phyloP scores from a whole-genome alignment of 495 filamentous ascomycete genomes.

The Talaromyces adpressus region DNA sequence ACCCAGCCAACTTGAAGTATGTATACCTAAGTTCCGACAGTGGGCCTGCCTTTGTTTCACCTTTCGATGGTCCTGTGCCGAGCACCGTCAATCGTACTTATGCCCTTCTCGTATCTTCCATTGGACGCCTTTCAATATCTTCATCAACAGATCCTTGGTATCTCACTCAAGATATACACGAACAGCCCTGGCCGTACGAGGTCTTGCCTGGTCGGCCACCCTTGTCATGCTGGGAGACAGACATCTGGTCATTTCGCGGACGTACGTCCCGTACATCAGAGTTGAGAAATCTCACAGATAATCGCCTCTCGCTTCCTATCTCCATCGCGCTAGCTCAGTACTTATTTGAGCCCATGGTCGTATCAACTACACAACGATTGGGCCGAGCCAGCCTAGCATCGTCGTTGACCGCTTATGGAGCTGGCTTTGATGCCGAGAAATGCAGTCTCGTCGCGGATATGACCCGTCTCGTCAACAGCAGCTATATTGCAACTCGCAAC shows the following conservation, averaged over 20 bases:
- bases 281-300: conserved; percentile 5
- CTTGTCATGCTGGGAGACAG: conserved; percentile 28
- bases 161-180: conserved; percentile 13
- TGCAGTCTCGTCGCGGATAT: conserved; percentile 24
- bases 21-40: neutral
- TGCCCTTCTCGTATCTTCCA: conserved; percentile 21
- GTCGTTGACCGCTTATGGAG: conserved; percentile 14
- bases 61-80: conserved; percentile 1
- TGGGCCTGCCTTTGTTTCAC: conserved; percentile 8
- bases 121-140: conserved; percentile 22
- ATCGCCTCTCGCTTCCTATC: conserved; percentile 12
- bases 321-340: conserved; percentile 5
- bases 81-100: conserved; percentile 22
- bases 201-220: conserved; percentile 17
- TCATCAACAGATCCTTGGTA: conserved; percentile 25
- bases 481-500: conserved; percentile 26
- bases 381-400: conserved; percentile 21
- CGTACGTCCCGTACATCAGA: conserved; percentile 12
- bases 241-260: conserved; percentile 21
- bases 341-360: conserved; percentile 18
- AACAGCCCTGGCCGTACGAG: conserved; percentile 2
- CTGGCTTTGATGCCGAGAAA: conserved; percentile 20
- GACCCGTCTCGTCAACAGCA: conserved; percentile 20
- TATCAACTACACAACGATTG: conserved; percentile 16
- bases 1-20: neutral